Base-by-base conservation (phyloP, 2,329 filamentous ascomycete genomes). In the Aquanectria penicillioides region DNA sequence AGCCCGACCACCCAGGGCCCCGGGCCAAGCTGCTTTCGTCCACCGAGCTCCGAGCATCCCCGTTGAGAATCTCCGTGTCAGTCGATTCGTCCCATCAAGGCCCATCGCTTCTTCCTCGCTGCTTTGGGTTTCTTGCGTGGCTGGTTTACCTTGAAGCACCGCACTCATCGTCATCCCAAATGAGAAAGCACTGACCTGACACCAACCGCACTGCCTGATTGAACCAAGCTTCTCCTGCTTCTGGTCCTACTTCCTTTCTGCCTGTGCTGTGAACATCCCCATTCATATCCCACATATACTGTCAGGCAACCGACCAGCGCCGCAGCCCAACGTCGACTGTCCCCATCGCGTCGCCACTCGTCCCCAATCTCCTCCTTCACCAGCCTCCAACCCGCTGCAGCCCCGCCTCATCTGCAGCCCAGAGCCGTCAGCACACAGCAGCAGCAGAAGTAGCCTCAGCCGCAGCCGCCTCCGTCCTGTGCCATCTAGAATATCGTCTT, bases 21-120 rank as follows among this genome's bases (percentile, higher is more conserved):
- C 37, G 33, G 43, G 22, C 67, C 67, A 69, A 59, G 53, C 67
- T 64, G 56, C 49, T 65, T 69, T 67, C 48, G 67, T 65, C 60
- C 65, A 69, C 67, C 67, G 67, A 69, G 55, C 47, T 53, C 22
- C 49, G 59, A 43, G 48, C 48, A 63, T 46, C 46, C 43, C 53
- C 49, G 50, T 60, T 62, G 31, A 37, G 23, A 46, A 31, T n/a
- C 46, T 25, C 49, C 50, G 63, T 66, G 64, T 62, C 64, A 67
- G 66, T 67, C 57, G 60, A 68, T 67, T 69, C 60, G 60, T 44
- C 46, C 34, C 38, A 40, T 56, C 41, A 33, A 40, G 23, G 22
- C 36, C 20, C 25, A 17, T 31, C n/a, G 18, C 15, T 29, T 43
- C 12, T 15, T 41, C 33, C 41, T 12, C 26, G 7, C n/a, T 37